Conservation (phyloP, 2,329 filamentous ascomycete genomes). For the Hortaea werneckii region DNA sequence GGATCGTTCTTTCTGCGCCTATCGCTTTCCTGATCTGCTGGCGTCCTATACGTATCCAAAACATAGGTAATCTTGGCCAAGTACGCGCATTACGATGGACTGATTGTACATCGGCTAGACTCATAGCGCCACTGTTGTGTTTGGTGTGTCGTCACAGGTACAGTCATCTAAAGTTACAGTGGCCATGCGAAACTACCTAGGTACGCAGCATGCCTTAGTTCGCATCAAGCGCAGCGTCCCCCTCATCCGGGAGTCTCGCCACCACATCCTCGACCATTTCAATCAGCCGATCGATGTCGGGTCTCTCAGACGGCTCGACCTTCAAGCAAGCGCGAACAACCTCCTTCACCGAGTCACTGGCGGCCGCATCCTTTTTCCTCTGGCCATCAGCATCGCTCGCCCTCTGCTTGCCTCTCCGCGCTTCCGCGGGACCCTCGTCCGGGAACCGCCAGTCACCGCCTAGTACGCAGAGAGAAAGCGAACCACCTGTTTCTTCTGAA, state of each 20-base stretch:
- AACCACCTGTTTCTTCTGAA: constrained; percentile 91
- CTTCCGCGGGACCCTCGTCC: constrained; percentile 61
- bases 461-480: constrained; percentile 80
- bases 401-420: constrained; percentile 45
- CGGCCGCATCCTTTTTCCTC: constrained; percentile 40
- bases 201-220: constrained; percentile 7
- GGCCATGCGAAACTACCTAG: not conserved
- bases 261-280: constrained; percentile 65
- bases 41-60: too few species aligned
- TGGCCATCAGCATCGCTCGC: constrained; percentile 20
- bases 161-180: too few species aligned
- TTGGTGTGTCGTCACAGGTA: too few species aligned
- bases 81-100: too few species aligned
- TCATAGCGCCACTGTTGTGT: too few species aligned
- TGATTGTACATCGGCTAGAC: too few species aligned
- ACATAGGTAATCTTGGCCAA: too few species aligned
- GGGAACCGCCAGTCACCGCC: constrained; percentile 96
- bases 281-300: constrained; percentile 78
- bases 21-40: too few species aligned
- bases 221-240: constrained; percentile 19
- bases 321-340: constrained; percentile 77
- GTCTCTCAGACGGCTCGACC: constrained; percentile 79
- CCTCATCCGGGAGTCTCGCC: constrained; percentile 51
- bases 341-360: constrained; percentile 75
- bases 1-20: too few species aligned